phyloP scores from a whole-genome alignment of 495 filamentous ascomycete genomes.

The Penicillium lagena region DNA sequence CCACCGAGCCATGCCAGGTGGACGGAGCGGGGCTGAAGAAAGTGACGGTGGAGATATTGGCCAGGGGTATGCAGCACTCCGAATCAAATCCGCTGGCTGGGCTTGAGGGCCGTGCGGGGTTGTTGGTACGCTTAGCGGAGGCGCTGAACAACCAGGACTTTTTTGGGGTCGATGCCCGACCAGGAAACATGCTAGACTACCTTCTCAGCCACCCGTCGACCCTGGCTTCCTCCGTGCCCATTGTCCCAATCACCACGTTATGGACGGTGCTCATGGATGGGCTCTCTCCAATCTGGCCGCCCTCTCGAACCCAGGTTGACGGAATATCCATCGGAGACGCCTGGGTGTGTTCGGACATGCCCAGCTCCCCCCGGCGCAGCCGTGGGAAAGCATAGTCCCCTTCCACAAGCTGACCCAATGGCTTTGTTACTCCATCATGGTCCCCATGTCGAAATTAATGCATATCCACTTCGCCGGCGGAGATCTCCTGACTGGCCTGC shows the following conservation, averaged over 20 bases:
- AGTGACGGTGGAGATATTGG: slow-evolving; percentile 67
- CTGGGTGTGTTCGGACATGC: slow-evolving; percentile 84
- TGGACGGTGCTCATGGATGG: slow-evolving; percentile 90
- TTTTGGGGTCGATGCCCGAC: slow-evolving; percentile 79
- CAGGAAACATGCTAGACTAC: slow-evolving; percentile 97
- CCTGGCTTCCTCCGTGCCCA: slow-evolving; percentile 76
- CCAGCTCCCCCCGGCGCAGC: slow-evolving; percentile 61
- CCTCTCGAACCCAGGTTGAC: slow-evolving; percentile 81
- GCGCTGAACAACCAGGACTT: slow-evolving; percentile 77
- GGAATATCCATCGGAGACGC: slow-evolving; percentile 88
- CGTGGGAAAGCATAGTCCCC: slow-evolving; percentile 92
- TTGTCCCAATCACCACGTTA: slow-evolving; percentile 83
- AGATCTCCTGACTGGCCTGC: slow-evolving; percentile 59
- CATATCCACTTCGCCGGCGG: slow-evolving; percentile 57
- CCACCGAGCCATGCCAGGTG: slow-evolving; percentile 76
- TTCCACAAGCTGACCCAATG: slow-evolving; percentile 75
- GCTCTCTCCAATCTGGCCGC: slow-evolving; percentile 81
- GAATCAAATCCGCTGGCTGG: slow-evolving; percentile 80
- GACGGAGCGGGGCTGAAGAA: slow-evolving; percentile 74
- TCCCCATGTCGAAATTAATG: slow-evolving; percentile 59
- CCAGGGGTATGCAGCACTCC: slow-evolving; percentile 76
- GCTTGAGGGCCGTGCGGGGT: slow-evolving; percentile 75
- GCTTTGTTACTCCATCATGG: slow-evolving; percentile 69
- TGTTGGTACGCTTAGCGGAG: slow-evolving; percentile 68
- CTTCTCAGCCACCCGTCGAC: slow-evolving; percentile 88